Evolutionary conservation across 1,139 yeast genomes (phyloP).

Genomic region (Pichia inconspicua): DNA sequence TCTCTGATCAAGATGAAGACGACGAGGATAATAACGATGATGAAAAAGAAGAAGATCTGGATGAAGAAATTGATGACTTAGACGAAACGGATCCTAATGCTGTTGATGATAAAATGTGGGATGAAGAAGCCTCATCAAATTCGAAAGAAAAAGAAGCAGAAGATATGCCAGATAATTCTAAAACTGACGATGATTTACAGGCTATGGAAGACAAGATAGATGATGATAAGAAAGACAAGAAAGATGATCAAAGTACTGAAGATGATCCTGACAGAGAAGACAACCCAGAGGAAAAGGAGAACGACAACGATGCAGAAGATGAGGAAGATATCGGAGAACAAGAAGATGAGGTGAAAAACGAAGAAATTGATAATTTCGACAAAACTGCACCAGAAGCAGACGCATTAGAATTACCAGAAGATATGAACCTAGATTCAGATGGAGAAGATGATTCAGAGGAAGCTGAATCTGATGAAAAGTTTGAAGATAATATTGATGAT

Average conservation of each 20-base stretch:
- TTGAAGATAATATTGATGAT: conserved; percentile 20
- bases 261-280: conserved; percentile 33
- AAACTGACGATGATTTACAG: conserved; percentile 54
- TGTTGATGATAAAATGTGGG: conserved; percentile 98
- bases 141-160: conserved; percentile 69
- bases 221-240: conserved; percentile 27
- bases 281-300: conserved; percentile 25
- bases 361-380: conserved; percentile 65
- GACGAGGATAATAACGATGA: conserved; percentile 50
- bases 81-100: conserved; percentile 93
- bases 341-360: conserved; percentile 68
- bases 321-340: conserved; percentile 70
- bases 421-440: conserved; percentile 68
- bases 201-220: conserved; percentile 47
- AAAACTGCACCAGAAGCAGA: conserved; percentile 73
- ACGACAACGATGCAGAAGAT: conserved; percentile 37
- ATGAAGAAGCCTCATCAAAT: conserved; percentile 76
- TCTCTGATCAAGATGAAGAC: conserved; percentile 45
- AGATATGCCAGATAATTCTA: conserved; percentile 49
- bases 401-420: conserved; percentile 78
- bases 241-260: conserved; percentile 29
- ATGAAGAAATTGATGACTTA: conserved; percentile 84
- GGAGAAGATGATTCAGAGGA: conserved; percentile 48
- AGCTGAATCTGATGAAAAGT: conserved; percentile 30
- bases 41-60: conserved; percentile 54